Percentiles rank a stretch among this genome's conserved stretches.
Conservation (phyloP, 1,284 basidiomycete genomes). For the Malassezia slooffiae region DNA sequence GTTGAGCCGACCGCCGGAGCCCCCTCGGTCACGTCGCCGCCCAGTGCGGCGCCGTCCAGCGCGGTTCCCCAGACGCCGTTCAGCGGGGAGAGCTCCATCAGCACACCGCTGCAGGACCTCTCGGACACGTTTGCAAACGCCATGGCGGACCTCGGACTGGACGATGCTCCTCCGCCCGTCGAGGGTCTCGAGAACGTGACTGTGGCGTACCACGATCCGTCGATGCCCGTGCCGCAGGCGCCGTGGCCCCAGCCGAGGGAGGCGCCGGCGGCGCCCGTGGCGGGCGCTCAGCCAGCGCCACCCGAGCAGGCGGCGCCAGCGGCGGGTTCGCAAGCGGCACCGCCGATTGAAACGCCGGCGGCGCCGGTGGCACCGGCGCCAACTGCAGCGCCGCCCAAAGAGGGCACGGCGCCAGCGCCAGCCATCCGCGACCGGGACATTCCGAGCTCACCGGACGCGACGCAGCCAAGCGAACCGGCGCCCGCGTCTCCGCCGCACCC, state of each 20-base stretch:
- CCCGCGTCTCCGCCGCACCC: neutral
- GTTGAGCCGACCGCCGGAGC: too few relatives aligned
- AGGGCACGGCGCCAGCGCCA: too few relatives aligned
- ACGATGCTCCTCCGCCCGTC: slow-evolving; percentile 3
- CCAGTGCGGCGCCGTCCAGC: too few relatives aligned
- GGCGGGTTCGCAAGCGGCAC: neutral
- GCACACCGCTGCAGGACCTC: slow-evolving; percentile 11
- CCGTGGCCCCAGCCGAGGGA: slow-evolving; percentile 5
- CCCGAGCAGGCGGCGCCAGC: neutral
- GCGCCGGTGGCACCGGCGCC: neutral
- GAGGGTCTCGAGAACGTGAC: slow-evolving; percentile 1
- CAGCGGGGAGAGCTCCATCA: too few relatives aligned
- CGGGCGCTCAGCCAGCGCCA: neutral
- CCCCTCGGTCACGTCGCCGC: too few relatives aligned
- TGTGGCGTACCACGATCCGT: slow-evolving; percentile 7
- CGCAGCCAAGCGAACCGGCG: neutral
- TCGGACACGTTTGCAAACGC: slow-evolving; percentile 14
- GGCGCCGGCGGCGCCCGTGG: slow-evolving; percentile 1
- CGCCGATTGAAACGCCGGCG: neutral
- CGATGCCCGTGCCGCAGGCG: neutral
- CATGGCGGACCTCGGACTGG: slow-evolving; percentile 12
- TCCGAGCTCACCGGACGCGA: too few relatives aligned
- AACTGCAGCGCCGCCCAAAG: too few relatives aligned
- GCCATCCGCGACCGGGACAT: too few relatives aligned
- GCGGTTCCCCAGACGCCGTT: too few relatives aligned